Base-by-base conservation (phyloP, 2,329 filamentous ascomycete species). In the Diplodia scrobiculata region DNA sequence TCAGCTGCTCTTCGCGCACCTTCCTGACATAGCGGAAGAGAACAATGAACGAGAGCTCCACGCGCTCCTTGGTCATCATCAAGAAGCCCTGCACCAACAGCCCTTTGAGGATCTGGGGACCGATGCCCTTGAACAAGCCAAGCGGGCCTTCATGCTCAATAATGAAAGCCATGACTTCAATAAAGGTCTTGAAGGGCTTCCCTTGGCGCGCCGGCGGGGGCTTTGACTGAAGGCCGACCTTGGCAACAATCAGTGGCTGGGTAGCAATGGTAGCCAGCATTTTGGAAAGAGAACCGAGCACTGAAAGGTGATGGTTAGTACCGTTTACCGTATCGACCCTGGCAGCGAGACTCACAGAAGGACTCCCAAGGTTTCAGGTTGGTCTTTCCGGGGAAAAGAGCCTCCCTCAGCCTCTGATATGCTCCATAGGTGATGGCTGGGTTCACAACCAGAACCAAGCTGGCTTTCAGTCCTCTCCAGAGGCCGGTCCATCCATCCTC, bases 21-120 rank as follows among this genome's bases (percentile, higher is more conserved):
- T 87, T 86, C 70, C 88, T 86, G 63, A 97, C 75, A 72, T 95
- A 96, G 72, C 91, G 87, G 78, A 97, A 88, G 60, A 99, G 84
- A 32, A 97, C 81, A 69, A 98, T 83, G 76, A 97, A 98, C 52
- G 92, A 77, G 17, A 98, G 81, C 77, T 98, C 95, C 79, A 98
- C 91, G 71, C 91, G 86, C 80, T 99, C 95, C 81, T 99, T 99
- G 55, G 92, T 95, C 92, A 97, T 99, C 95, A 99, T 99, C 47
- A 99, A 83, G 66, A 99, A 87, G 59, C 95, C 95, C 75, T 99
- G 95, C 2, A 99, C 95, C 58, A 99, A 77, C 63, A 99, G 80
- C 1, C 95, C 95, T 80, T 99, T 99, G 67, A 92, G 79, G 62
- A 99, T 90, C 78, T 99, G 95, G 2, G 95, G 95, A 0, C 87